Evolutionary conservation across 345 rosid genomes (phyloP), one percentile per base, ranked within the genome.

Genomic region (Toxicodendron radicans): DNA sequence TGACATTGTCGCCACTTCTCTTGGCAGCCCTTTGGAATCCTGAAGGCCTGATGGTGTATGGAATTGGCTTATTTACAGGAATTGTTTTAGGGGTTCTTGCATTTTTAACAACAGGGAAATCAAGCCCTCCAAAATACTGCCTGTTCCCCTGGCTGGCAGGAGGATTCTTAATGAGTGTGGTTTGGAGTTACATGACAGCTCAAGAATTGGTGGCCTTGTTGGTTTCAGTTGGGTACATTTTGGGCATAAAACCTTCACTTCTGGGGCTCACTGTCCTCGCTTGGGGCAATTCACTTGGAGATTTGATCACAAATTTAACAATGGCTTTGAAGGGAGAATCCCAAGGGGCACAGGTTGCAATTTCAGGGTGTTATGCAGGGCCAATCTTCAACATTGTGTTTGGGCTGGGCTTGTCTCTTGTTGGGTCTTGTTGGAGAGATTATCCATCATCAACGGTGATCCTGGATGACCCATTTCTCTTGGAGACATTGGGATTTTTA

Each of bases 271-370:
- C 98, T 3, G 88, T 90, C 65, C 83, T 95, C 20, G 95, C 99
- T 7, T 92, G 99, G 99, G 99, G 99, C 3, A 95, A 95, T 76
- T 95, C 99, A 3, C 52, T 91, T 1, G 97, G 98, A 24, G 97
- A 95, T 79, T 73, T 95, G 46, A 85, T 92, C 35, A 87, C 99
- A 43, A 89, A 92, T 69, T 72, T 85, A 59, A 87, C 95, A 12
- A 77, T 92, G 83, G 94, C 98, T 0, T 23, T 85, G 75, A 87
- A 86, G 24, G 93, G 95, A 58, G 92, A 98, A 13, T 73, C 78
- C 3, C 79, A 82, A 58, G 97, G 99, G 11, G 92, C 89, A 0
- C 98, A 95, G 21, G 76, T 91, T 51, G 97, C 97, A 3, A 74
- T 95, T 59, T 85, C 97, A 0, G 98, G 98, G 1, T 92, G 97